A percentile compares a stretch with the other conserved stretches of the same genome.
phyloP scores from a whole-genome alignment of 2,329 filamentous ascomycete genomes.

The Podosphaera fusca region DNA sequence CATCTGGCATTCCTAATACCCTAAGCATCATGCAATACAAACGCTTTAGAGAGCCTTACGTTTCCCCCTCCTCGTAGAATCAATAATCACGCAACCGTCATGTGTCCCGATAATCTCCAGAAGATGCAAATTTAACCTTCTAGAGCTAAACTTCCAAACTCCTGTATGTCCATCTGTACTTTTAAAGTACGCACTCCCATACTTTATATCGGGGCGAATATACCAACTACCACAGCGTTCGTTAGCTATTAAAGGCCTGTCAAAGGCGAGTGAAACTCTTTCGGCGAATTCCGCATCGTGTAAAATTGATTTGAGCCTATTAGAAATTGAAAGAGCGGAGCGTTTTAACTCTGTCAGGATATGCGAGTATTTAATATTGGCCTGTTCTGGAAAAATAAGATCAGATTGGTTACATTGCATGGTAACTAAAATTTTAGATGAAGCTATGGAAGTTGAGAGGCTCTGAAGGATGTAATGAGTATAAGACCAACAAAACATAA shows the following conservation, averaged over 20 bases:
- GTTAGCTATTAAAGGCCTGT: conserved; percentile 63
- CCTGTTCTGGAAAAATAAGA: conserved; percentile 21
- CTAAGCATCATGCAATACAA: conserved; percentile 3
- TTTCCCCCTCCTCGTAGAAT: conserved; percentile 82
- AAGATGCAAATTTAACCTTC: conserved; percentile 67
- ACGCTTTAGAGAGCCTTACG: conserved; percentile 20
- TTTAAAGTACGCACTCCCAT: conserved; percentile 78
- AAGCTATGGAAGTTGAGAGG: background rate
- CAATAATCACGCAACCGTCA: conserved; percentile 65
- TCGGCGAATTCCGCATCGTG: conserved; percentile 55
- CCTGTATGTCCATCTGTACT: conserved; percentile 86
- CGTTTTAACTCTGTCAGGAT: conserved; percentile 51
- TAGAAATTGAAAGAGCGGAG: conserved; percentile 53
- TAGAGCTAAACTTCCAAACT: conserved; percentile 72
- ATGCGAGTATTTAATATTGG: conserved; percentile 41
- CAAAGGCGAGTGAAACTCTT: conserved; percentile 28
- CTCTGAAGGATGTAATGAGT: too few species aligned
- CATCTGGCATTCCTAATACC: conserved; percentile 60
- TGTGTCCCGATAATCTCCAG: conserved; percentile 39
- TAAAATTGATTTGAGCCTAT: conserved; percentile 60
- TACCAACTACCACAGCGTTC: conserved; percentile 96
- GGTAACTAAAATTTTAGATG: conserved; percentile 5
- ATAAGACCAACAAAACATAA: too few species aligned
- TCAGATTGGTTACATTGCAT: conserved; percentile 22
- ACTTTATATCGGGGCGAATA: conserved; percentile 40